Conservation (phyloP, 192 early-diverging fungal genomes). For the Borealophlyctis nickersoniae region DNA sequence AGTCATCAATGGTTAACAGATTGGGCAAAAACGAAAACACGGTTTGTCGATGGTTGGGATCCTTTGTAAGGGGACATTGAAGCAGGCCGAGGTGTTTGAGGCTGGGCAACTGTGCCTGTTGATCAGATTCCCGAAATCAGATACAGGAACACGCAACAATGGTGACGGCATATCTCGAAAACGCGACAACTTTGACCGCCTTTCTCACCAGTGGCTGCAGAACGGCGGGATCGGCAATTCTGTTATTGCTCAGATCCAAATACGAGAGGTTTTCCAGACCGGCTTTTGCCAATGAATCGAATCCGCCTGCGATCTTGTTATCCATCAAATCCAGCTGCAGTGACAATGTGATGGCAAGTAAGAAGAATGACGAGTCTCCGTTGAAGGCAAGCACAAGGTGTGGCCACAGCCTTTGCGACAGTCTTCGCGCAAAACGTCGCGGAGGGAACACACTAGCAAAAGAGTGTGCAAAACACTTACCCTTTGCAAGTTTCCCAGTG, state of each 20-base stretch:
- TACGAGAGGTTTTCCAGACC: background rate
- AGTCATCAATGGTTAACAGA: background rate
- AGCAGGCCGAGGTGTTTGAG: background rate
- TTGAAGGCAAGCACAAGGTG: too few species aligned
- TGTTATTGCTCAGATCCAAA: background rate
- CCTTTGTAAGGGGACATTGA: background rate
- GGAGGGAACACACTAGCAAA: too few species aligned
- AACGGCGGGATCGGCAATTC: background rate
- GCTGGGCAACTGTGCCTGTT: too few species aligned
- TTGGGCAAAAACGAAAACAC: background rate
- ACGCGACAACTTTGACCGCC: too few species aligned
- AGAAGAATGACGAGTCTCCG: too few species aligned
- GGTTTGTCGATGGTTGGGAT: background rate
- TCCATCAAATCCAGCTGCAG: background rate
- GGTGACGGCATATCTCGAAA: too few species aligned
- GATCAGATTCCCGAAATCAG: too few species aligned
- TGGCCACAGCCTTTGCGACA: too few species aligned
- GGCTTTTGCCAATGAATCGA: background rate
- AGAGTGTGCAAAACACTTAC: background rate
- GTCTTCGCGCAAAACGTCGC: too few species aligned
- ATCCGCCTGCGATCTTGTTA: background rate
- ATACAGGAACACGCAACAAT: too few species aligned
- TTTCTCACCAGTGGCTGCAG: background rate
- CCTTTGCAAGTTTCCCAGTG: background rate
- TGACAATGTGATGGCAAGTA: too few species aligned